phyloP scores from a whole-genome alignment of 306 rosid species.

The Pyrus bretschneideri region DNA sequence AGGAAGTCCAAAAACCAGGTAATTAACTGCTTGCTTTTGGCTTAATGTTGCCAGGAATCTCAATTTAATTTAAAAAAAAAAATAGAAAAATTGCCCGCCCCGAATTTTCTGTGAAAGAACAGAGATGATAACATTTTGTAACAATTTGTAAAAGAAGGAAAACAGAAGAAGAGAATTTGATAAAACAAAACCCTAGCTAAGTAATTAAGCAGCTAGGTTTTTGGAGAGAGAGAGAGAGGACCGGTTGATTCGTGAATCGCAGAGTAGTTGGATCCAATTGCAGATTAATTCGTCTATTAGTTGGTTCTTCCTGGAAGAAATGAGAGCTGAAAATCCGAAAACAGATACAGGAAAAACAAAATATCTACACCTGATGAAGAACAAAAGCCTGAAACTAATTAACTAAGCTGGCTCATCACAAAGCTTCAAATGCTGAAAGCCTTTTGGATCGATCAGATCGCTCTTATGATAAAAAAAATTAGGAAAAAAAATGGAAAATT shows the following conservation, averaged over 20 bases:
- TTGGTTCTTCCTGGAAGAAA: neutral
- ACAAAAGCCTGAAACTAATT: neutral
- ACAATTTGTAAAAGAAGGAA: neutral
- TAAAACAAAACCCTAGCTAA: slow-evolving; percentile 8
- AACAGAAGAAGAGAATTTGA: neutral
- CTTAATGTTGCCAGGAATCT: neutral
- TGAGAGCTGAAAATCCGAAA: neutral
- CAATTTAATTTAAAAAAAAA: no score
- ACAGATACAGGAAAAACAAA: neutral
- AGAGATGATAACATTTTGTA: neutral
- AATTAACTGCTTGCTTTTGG: neutral
- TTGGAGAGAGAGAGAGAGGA: neutral
- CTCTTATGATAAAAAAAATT: neutral
- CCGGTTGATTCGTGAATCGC: neutral
- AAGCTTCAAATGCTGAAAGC: neutral
- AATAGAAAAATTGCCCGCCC: neutral
- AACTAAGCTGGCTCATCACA: neutral
- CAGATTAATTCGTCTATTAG: neutral
- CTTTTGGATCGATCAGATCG: neutral
- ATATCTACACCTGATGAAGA: neutral
- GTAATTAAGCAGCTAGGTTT: neutral
- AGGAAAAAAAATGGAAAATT: neutral
- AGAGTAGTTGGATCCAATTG: neutral
- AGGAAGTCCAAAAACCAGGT: neutral
- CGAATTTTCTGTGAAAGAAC: neutral